Percentiles rank a stretch among this genome's conserved stretches.
These are phyloP conservation scores for Dactylorhiza incarnata DNA, from an alignment of 106 monocot species.

Conservation along the genomic window DNA sequence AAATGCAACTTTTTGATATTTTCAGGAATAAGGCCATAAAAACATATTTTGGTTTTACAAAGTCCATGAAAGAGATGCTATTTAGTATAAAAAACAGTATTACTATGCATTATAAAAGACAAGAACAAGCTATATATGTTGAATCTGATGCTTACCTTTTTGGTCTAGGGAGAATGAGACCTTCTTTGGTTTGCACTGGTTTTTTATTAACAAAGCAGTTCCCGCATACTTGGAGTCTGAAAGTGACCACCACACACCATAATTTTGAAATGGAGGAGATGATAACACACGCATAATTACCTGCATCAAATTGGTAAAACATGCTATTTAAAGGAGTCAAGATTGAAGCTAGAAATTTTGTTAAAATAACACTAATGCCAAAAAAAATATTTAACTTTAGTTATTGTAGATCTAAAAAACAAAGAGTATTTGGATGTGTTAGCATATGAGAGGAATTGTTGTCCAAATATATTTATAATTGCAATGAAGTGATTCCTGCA, in stretches of 20 bases:
- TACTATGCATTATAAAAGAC: background rate
- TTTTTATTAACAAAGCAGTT: constrained; percentile 89
- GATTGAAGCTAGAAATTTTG: background rate
- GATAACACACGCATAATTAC: constrained; percentile 68
- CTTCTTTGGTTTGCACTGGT: constrained; percentile 60
- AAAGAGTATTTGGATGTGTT: background rate
- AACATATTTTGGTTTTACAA: background rate
- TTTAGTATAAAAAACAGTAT: background rate
- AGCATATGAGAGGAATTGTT: background rate
- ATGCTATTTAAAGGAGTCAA: background rate
- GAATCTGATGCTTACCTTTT: constrained; percentile 30
- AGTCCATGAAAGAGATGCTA: background rate
- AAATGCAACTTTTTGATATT: background rate
- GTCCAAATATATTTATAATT: background rate
- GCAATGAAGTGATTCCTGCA: background rate
- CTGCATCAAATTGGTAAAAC: constrained; percentile 24
- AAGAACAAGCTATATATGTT: background rate
- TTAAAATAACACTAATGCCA: background rate
- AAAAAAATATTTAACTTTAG: no score
- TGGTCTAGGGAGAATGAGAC: constrained; percentile 62
- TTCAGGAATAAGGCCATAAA: background rate
- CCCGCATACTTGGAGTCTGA: constrained; percentile 95
- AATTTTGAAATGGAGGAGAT: constrained; percentile 56
- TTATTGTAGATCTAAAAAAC: background rate
- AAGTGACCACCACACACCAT: constrained; percentile 97